Evolutionary conservation across 2,329 filamentous ascomycete genomes (phyloP).

Genomic region (Hymenoscyphus linearis): DNA sequence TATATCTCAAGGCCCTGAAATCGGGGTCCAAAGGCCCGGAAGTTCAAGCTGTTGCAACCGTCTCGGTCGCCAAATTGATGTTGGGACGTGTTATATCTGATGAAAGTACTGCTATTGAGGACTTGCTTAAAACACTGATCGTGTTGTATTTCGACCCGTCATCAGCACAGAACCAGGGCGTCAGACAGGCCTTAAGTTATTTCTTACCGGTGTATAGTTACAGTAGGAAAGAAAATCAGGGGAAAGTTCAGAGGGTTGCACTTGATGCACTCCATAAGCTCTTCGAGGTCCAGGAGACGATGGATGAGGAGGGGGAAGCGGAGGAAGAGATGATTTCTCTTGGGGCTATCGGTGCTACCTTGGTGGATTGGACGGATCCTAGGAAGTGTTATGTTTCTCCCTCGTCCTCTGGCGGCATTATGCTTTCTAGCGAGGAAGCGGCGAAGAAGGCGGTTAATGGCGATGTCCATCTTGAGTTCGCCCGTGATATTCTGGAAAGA

Average conservation of each 20-base stretch:
- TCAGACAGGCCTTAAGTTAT: conserved; percentile 84
- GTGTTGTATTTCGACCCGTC: conserved; percentile 86
- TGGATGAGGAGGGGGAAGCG: conserved; percentile 71
- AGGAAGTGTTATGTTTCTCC: conserved; percentile 61
- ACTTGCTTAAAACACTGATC: conserved; percentile 79
- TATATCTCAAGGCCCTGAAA: conserved; percentile 79
- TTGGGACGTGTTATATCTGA: conserved; percentile 75
- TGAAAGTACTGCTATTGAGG: conserved; percentile 51
- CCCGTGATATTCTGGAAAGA: conserved; percentile 70
- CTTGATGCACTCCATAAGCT: conserved; percentile 72
- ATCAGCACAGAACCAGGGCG: conserved; percentile 71
- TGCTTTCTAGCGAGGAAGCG: conserved; percentile 44
- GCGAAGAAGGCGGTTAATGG: conserved; percentile 63
- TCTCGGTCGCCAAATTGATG: conserved; percentile 80
- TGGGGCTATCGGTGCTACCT: conserved; percentile 70
- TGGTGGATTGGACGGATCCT: conserved; percentile 94
- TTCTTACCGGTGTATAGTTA: conserved; percentile 95
- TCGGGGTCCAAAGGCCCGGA: conserved; percentile 62
- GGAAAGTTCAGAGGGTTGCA: conserved; percentile 70
- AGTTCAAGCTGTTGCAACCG: conserved; percentile 75
- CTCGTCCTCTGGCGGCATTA: conserved; percentile 29
- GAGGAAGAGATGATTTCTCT: conserved; percentile 75
- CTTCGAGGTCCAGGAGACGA: conserved; percentile 63
- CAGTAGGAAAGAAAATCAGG: conserved; percentile 74
- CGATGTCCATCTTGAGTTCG: conserved; percentile 75